Conservation (phyloP, 768 basidiomycete species). For the Exsudoporus frostii region DNA sequence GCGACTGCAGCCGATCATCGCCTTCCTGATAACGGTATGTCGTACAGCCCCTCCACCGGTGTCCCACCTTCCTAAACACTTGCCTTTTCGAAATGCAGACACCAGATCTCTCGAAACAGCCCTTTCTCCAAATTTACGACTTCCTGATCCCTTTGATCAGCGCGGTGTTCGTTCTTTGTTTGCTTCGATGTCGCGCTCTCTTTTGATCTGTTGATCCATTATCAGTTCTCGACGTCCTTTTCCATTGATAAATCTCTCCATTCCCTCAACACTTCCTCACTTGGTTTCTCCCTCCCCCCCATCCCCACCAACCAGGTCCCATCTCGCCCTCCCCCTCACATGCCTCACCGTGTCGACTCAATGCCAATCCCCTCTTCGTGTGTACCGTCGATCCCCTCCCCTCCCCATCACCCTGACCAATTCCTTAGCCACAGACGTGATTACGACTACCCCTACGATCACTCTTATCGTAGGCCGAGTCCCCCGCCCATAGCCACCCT, state of each 20-base stretch:
- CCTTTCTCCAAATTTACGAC: slow-evolving; percentile 32
- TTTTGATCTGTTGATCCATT: slow-evolving; percentile 38
- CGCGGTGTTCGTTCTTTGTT: slow-evolving; percentile 36
- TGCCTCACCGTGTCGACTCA: slow-evolving; percentile 53
- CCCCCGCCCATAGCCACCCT: slow-evolving; percentile 50
- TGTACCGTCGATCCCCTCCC: slow-evolving; percentile 21
- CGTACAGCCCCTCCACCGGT: slow-evolving; percentile 20
- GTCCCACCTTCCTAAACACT: slow-evolving; percentile 26
- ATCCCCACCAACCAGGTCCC: slow-evolving; percentile 12
- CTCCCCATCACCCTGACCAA: slow-evolving; percentile 32
- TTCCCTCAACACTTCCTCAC: slow-evolving; percentile 22
- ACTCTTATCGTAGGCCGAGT: slow-evolving; percentile 38
- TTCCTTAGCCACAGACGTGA: slow-evolving; percentile 33
- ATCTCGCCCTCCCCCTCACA: slow-evolving; percentile 26
- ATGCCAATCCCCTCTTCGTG: slow-evolving; percentile 34
- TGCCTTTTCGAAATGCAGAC: slow-evolving; percentile 29
- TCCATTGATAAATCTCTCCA: slow-evolving; percentile 37
- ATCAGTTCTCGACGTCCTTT: slow-evolving; percentile 37
- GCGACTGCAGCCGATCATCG: slow-evolving; percentile 32
- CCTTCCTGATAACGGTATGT: slow-evolving; percentile 31
- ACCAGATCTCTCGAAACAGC: slow-evolving; percentile 34
- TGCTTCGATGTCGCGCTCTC: slow-evolving; percentile 33
- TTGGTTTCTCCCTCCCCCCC: slow-evolving; percentile 15
- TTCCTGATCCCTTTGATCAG: slow-evolving; percentile 34
- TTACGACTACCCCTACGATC: slow-evolving; percentile 42